Base-by-base conservation (phyloP, 2,329 filamentous ascomycete genomes). In the Aureobasidium lini region DNA sequence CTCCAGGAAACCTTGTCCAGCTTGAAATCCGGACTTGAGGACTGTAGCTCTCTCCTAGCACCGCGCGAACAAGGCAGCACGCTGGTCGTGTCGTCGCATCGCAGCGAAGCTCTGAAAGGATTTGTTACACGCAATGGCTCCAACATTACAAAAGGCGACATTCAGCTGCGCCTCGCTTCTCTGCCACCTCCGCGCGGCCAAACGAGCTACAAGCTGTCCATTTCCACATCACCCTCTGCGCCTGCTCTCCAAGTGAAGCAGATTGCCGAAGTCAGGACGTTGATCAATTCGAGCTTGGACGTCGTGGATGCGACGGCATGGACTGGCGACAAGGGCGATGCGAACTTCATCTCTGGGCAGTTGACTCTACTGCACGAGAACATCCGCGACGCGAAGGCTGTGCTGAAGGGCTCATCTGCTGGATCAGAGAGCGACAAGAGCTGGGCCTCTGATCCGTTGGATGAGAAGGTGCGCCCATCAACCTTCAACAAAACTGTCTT, bases 31-130 rank as follows among this genome's bases (percentile, higher is more conserved):
- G 90, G 90, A 61, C 83, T 97, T 3, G 86, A 94, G 71, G 91
- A 96, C 74, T 96, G 92, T 75, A 90, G 91, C 66, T 85, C 87
- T 16, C 82, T 97, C 28, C 84, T 99, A 32, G 88, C 90, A 7
- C 91, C 93, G 1, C 82, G 87, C 63, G 90, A 95, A 69, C 86
- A 87, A 1, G 91, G 91, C 8, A 92, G 87, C 66, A 99, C 93
- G 0, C 83, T 99, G 31, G 92, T 94, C 32, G 81, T 99, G 65
- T 94, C 89, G 62, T 95, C 92, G 13, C 82, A 88, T 59, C 84
- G 92, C 59, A 93, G 90, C 59, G 94, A 99, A 28, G 54, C 54
- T 29, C 15, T 58, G 34, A 58, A 58, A 28, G 44, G 54, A 13
- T 49, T 49, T 36, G 42, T 97, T 62, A 97, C 93, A 1, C 84